Evolutionary conservation across 2,329 filamentous ascomycete genomes (phyloP).

Genomic region (Trichoderma asperellum): DNA sequence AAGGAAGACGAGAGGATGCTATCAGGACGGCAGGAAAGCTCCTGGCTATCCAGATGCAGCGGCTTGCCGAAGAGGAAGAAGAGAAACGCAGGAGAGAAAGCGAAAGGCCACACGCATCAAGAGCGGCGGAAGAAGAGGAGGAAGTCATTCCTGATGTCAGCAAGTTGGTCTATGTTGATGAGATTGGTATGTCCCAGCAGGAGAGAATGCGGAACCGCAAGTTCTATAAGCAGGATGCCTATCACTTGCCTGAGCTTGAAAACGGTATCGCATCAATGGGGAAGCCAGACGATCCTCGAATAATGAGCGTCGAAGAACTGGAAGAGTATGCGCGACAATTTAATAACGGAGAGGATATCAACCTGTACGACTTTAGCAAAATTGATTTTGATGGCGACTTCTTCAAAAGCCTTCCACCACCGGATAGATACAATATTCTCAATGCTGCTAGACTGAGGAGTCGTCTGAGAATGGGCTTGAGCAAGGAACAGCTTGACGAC

Average conservation of each 20-base stretch:
- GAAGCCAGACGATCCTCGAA: constrained; percentile 85
- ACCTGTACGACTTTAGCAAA: constrained; percentile 94
- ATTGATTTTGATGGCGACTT: constrained; percentile 98
- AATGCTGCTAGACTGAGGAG: constrained; percentile 90
- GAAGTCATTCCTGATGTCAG: constrained; percentile 67
- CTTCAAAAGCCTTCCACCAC: constrained; percentile 85
- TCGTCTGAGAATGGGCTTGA: constrained; percentile 90
- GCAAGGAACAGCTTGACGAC: constrained; percentile 89
- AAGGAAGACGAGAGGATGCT: constrained; percentile 92
- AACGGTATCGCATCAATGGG: constrained; percentile 83
- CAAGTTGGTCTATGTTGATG: constrained; percentile 86
- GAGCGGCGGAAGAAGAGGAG: constrained; percentile 50
- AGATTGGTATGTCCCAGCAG: constrained; percentile 76
- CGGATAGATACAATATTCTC: constrained; percentile 94
- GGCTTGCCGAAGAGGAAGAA: constrained; percentile 82
- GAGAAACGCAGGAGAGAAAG: constrained; percentile 60
- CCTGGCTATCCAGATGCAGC: constrained; percentile 91
- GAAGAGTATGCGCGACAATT: constrained; percentile 95
- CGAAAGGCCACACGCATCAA: constrained; percentile 49
- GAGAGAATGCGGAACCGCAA: constrained; percentile 74
- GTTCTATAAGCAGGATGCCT: constrained; percentile 91
- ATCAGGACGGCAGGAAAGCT: constrained; percentile 88
- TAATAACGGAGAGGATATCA: constrained; percentile 87
- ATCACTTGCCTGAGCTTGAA: constrained; percentile 88
- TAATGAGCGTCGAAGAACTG: constrained; percentile 94